Conservation (phyloP, 352 stramenopile species). For the Peronospora belbahrii region DNA sequence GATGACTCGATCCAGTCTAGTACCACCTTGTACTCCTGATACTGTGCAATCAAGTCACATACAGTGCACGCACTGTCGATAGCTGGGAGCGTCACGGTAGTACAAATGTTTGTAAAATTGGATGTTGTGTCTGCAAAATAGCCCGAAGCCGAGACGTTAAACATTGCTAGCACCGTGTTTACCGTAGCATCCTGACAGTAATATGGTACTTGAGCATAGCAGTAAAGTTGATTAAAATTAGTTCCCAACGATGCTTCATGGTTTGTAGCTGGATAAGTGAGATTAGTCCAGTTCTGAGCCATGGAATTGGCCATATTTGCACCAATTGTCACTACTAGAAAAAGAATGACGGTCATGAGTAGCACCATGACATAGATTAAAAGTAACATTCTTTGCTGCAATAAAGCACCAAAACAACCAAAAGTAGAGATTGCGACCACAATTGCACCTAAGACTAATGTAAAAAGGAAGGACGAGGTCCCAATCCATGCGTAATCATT, state of each 20-base stretch:
- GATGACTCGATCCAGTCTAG: slow-evolving; percentile 53
- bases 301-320: slow-evolving; percentile 49
- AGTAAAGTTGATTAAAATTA: slow-evolving; percentile 82
- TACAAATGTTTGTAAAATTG: slow-evolving; percentile 50
- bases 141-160: slow-evolving; percentile 39
- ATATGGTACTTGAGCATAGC: slow-evolving; percentile 68
- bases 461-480: slow-evolving; percentile 53
- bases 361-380: slow-evolving; percentile 63
- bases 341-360: slow-evolving; percentile 46
- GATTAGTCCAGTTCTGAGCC: slow-evolving; percentile 35
- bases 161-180: slow-evolving; percentile 43
- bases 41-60: slow-evolving; percentile 44
- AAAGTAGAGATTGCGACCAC: slow-evolving; percentile 57
- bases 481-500: slow-evolving; percentile 61
- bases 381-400: slow-evolving; percentile 64
- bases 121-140: slow-evolving; percentile 32
- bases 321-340: slow-evolving; percentile 57
- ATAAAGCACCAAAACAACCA: slow-evolving; percentile 62
- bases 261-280: slow-evolving; percentile 37
- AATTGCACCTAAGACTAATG: slow-evolving; percentile 56
- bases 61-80: slow-evolving; percentile 53
- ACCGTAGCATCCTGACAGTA: slow-evolving; percentile 54
- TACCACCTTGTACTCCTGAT: slow-evolving; percentile 55
- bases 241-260: slow-evolving; percentile 42
- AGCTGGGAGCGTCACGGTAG: slow-evolving; percentile 28